phyloP scores from a whole-genome alignment of 2,329 filamentous ascomycete species.

The Ophiostoma ulmi region DNA sequence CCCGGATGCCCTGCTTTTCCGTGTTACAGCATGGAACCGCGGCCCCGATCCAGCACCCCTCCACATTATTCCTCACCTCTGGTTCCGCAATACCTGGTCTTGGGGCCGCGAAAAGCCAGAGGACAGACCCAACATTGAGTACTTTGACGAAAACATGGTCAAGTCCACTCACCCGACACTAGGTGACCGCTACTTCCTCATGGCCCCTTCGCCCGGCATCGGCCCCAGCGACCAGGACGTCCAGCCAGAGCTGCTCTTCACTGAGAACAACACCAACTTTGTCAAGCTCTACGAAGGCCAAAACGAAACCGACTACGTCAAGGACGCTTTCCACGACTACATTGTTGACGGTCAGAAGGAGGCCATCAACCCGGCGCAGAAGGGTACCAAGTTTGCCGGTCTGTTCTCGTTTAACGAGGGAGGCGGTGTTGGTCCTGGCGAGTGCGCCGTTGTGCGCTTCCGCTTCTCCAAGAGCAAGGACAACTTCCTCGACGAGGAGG shows the following conservation, averaged over 20 bases:
- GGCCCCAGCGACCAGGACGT: conserved; percentile 76
- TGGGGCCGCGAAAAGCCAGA: conserved; percentile 76
- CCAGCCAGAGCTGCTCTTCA: conserved; percentile 79
- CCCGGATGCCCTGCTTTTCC: conserved; percentile 85
- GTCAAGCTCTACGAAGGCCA: conserved; percentile 68
- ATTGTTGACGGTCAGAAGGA: conserved; percentile 77
- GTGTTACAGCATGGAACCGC: conserved; percentile 93
- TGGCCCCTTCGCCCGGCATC: conserved; percentile 85
- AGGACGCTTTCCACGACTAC: conserved; percentile 87
- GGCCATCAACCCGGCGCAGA: conserved; percentile 72
- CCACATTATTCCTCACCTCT: conserved; percentile 90
- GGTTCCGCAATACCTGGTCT: conserved; percentile 96
- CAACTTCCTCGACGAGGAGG: conserved; percentile 81
- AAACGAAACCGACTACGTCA: conserved; percentile 81
- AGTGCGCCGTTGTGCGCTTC: conserved; percentile 93
- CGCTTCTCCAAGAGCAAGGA: conserved; percentile 72
- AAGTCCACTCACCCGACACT: conserved; percentile 75
- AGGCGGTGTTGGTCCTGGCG: conserved; percentile 79
- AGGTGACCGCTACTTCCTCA: conserved; percentile 75
- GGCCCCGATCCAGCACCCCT: conserved; percentile 84
- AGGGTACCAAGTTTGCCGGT: conserved; percentile 82
- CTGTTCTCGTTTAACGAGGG: conserved; percentile 92
- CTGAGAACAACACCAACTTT: conserved; percentile 91
- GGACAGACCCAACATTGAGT: conserved; percentile 73
- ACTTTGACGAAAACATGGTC: conserved; percentile 60